Evolutionary conservation across 2,329 filamentous ascomycete genomes (phyloP), one percentile per base, ranked within the genome.

Genomic region (Zymoseptoria tritici): DNA sequence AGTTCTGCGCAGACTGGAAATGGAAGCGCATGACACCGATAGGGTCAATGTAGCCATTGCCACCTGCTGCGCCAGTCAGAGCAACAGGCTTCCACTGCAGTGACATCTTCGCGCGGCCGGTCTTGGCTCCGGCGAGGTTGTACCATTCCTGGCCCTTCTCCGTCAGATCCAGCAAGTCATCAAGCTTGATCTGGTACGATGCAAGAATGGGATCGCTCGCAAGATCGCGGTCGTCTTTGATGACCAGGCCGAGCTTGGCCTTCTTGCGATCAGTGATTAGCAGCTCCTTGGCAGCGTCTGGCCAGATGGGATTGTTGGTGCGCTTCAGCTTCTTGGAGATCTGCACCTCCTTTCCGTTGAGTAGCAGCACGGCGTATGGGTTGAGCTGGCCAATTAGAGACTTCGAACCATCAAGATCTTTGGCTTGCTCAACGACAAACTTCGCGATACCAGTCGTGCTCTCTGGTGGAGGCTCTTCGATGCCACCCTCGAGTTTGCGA

Each of bases 91-190:
- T 96, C 95, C 95, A 99, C 69, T 97, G 88, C 3, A 95, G 83
- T 72, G 84, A 89, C 83, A 99, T 85, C 78, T 97, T 97, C 61
- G 86, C 91, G 66, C 91, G 89, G 29, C 94, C 94, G 21, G 85
- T 87, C 71, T 91, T 89, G 56, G 84, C 87, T 8, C 90, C 90
- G 52, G 88, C 81, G 26, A 99, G 81, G 63, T 92, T 90, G 79
- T 92, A 99, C 94, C 94, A 99, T 68, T 97, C 91, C 69, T 96
- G 90, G 50, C 94, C 93, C 76, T 96, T 94, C 53, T 86, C 86
- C 84, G 90, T 95, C 73, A 92, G 83, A 58, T 93, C 90, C 24
- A 97, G 78, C 84, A 99, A 89, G 68, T 97, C 93, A 64, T 96
- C 90, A 24, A 99, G 80, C 76, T 92, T 96, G 76, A 99, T 95